Conservation (phyloP, 108 stramenopile species). For the Cyclotella cryptica region DNA sequence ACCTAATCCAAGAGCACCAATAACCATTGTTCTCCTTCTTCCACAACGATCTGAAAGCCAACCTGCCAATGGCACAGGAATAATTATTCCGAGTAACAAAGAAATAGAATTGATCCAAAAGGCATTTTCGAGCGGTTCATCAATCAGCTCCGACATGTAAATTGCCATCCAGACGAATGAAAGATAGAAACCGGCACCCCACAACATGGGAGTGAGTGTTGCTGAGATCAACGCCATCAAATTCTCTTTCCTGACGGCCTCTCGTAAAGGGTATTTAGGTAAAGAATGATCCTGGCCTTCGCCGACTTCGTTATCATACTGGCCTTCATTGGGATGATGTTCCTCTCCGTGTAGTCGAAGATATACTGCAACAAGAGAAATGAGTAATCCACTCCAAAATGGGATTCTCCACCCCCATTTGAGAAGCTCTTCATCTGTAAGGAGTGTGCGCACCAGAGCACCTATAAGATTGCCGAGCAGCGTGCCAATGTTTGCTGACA, state of each 20-base stretch:
- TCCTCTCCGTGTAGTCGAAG: conserved; percentile 57
- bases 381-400: conserved; percentile 72
- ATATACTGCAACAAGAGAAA: conserved; percentile 59
- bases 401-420: conserved; percentile 84
- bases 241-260: conserved; percentile 61
- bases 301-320: conserved; percentile 21
- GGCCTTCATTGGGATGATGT: conserved; percentile 54
- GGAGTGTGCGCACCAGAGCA: conserved; percentile 60
- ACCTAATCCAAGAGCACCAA: conserved; percentile 46
- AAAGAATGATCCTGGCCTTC: conserved; percentile 2
- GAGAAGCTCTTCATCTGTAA: conserved; percentile 68
- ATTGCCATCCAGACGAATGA: conserved; percentile 75
- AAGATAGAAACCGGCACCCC: conserved; percentile 68
- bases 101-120: conserved; percentile 71
- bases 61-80: conserved; percentile 59
- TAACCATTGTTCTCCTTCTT: conserved; percentile 56
- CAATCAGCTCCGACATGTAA: conserved; percentile 64
- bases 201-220: conserved; percentile 64
- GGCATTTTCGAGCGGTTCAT: conserved; percentile 63
- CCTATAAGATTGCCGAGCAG: conserved; percentile 68
- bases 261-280: conserved; percentile 58
- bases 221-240: conserved; percentile 57
- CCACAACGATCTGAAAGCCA: conserved; percentile 63
- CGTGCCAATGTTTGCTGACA: conserved; percentile 60
- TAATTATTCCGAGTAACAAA: conserved; percentile 49